Conservation (phyloP, 2,329 filamentous ascomycete genomes). For the Trichoderma asperellum region DNA sequence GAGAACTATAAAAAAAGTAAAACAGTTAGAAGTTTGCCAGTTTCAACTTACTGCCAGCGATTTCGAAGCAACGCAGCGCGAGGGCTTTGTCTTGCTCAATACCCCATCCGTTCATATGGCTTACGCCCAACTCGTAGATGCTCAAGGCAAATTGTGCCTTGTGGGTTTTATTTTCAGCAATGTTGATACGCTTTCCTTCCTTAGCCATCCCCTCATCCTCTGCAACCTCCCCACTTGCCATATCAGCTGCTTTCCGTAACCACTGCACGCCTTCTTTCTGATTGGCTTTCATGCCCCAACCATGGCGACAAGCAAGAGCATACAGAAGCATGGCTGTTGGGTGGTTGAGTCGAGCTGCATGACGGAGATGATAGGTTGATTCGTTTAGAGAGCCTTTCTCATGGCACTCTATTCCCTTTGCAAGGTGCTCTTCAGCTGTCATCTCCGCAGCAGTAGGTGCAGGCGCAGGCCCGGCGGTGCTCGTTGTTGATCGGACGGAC, state of each 20-base stretch:
- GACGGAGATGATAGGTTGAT: constrained; percentile 92
- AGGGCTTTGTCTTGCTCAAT: constrained; percentile 89
- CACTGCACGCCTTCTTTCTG: constrained; percentile 88
- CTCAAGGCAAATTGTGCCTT: constrained; percentile 93
- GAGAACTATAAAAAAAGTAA: not conserved
- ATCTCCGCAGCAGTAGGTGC: constrained; percentile 68
- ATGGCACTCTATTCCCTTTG: constrained; percentile 87
- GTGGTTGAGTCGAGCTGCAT: constrained; percentile 82
- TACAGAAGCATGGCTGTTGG: constrained; percentile 96
- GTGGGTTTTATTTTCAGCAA: constrained; percentile 75
- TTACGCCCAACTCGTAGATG: constrained; percentile 94
- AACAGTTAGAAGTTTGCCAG: no score
- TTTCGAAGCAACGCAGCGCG: constrained; percentile 92
- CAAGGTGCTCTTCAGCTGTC: constrained; percentile 84
- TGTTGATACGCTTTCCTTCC: constrained; percentile 65
- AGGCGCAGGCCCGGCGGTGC: constrained; percentile 61
- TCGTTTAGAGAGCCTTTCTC: constrained; percentile 86
- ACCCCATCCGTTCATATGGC: constrained; percentile 98
- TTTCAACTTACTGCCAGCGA: constrained; percentile 73
- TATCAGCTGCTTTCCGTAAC: constrained; percentile 89
- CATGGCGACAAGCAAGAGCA: constrained; percentile 90
- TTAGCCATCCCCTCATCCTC: constrained; percentile 73
- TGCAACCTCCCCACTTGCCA: constrained; percentile 78
- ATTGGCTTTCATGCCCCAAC: constrained; percentile 96
- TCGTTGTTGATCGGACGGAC: constrained; percentile 54